Evolutionary conservation across 805 yeast species (phyloP), one percentile per base, ranked within the genome.

Genomic region (Kuraishia borneana): DNA sequence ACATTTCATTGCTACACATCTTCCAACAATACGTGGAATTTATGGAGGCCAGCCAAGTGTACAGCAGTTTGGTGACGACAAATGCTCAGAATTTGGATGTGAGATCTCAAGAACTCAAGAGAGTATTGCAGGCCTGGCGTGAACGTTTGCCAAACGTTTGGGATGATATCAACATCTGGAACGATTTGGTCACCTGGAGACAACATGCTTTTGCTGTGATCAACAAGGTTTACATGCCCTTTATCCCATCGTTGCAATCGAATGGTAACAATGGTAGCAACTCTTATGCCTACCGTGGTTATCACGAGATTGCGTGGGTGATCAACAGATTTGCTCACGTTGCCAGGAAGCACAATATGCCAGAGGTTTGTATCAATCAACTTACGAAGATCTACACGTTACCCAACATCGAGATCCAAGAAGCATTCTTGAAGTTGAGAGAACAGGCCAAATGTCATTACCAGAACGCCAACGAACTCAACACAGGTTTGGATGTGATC

Each of bases 241-340:
- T 94, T 48, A 81, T 88, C 40, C 94, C 95, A 1, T 75, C 84
- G 2, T 52, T 84, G 23, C 85, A 81, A 40, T 57, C 65, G 17
- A 63, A 61, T 36, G 41, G 39, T 12, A 28, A 16, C 44, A 75
- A 77, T 32, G 78, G 76, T 45, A 83, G 83, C 20, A 84, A 85
- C 51, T 87, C 96, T 1, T 88, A 87, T 50, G 97, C 96, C 1
- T 94, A 89, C 58, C 70, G 98, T 43, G 99, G 99, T 1, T 92
- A 84, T 59, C 99, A 92, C 54, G 99, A 92, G 57, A 85, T 89
- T 54, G 98, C 98, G 0, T 94, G 98, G 96, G 95, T 92, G 6
- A 89, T 92, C 48, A 92, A 92, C 58, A 63, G 97, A 35, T 92
- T 92, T 64, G 98, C 99, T 0, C 98, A 92, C 60, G 97, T 94